phyloP scores from a whole-genome alignment of 371 early-diverging fungal species.

The Lichtheimia hyalospora region DNA sequence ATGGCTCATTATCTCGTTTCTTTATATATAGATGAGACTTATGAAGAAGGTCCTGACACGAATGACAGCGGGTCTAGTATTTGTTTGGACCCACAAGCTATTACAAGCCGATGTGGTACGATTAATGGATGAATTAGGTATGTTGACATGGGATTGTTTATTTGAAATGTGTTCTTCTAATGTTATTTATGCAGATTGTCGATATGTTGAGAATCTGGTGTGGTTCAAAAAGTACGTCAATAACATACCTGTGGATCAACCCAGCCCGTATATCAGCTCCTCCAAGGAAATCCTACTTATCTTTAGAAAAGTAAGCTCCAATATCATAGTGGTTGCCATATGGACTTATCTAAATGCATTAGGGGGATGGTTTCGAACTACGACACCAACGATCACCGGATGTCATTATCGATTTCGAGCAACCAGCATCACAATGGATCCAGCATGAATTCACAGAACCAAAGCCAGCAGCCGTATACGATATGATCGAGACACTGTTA shows the following conservation, averaged over 20 bases:
- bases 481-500: conserved; percentile 67
- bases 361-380: conserved; percentile 64
- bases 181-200: conserved; percentile 37
- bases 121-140: conserved; percentile 58
- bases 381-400: conserved; percentile 68
- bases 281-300: conserved; percentile 60
- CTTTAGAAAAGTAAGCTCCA: conserved; percentile 54
- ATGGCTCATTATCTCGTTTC: not conserved
- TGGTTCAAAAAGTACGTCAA: conserved; percentile 65
- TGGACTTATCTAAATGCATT: not conserved
- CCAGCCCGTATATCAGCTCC: conserved; percentile 49
- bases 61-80: conserved; percentile 59
- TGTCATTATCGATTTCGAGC: conserved; percentile 64
- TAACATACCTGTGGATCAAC: conserved; percentile 49
- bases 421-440: conserved; percentile 55
- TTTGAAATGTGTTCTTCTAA: not conserved
- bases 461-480: conserved; percentile 55
- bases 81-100: conserved; percentile 65
- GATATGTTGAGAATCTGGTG: conserved; percentile 67
- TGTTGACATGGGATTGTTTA: not conserved
- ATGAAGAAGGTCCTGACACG: conserved; percentile 46
- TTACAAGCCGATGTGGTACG: conserved; percentile 59
- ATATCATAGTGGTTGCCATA: not conserved
- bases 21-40: conserved; percentile 36
- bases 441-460: conserved; percentile 56